Conservation (phyloP, 2,329 filamentous ascomycete species). For the Phialophora verrucosa region DNA sequence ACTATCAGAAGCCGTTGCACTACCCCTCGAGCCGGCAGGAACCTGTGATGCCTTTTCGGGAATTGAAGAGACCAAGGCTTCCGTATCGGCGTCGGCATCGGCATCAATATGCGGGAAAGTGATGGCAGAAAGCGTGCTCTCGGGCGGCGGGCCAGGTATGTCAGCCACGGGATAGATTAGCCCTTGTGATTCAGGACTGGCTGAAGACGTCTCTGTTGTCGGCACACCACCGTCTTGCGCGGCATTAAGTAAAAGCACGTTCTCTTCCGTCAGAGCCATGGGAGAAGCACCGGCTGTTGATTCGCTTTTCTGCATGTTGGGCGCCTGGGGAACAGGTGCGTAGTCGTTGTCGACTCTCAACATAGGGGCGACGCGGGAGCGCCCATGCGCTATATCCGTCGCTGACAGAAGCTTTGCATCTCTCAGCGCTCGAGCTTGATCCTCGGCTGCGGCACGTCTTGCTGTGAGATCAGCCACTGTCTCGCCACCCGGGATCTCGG, state of each 20-base stretch:
- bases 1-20: not conserved
- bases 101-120: conserved; percentile 14
- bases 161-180: conserved; percentile 19
- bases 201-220: conserved; percentile 1
- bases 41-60: conserved; percentile 4
- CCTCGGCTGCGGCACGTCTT: conserved; percentile 58
- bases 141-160: conserved; percentile 33
- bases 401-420: conserved; percentile 62
- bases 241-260: conserved; percentile 54
- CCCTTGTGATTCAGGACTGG: conserved; percentile 7
- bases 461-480: conserved; percentile 54
- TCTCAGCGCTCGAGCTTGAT: conserved; percentile 59
- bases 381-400: conserved; percentile 42
- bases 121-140: conserved; percentile 13
- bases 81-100: conserved; percentile 12
- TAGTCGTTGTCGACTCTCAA: not conserved
- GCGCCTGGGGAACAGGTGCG: not conserved
- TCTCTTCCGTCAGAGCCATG: conserved; percentile 57
- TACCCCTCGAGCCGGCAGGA: not conserved
- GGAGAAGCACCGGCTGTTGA: conserved; percentile 1
- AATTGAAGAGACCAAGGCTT: conserved; percentile 17
- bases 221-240: conserved; percentile 15
- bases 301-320: not conserved
- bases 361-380: not conserved
- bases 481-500: conserved; percentile 26